phyloP scores from a whole-genome alignment of 2,329 filamentous ascomycete species.

The Monilinia fructicola region DNA sequence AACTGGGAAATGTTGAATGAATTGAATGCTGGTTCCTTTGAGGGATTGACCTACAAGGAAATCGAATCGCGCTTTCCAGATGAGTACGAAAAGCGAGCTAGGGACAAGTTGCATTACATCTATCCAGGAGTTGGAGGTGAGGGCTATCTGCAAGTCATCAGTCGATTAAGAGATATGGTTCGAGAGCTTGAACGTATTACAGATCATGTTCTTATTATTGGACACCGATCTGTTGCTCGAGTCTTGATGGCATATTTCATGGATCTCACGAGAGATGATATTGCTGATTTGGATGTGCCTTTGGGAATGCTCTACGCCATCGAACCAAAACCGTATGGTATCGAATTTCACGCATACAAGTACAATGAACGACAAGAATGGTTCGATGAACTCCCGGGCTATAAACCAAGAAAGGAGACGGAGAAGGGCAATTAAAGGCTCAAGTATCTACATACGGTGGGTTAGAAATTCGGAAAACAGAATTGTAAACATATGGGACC shows the following conservation, averaged over 20 bases:
- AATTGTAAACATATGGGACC: conserved; percentile 1
- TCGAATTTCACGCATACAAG: conserved; percentile 92
- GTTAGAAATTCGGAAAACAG: background rate
- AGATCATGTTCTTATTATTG: conserved; percentile 89
- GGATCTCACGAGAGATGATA: conserved; percentile 84
- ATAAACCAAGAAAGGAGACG: conserved; percentile 63
- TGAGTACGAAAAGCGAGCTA: conserved; percentile 76
- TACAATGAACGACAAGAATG: conserved; percentile 77
- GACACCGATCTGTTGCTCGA: conserved; percentile 86
- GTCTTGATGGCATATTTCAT: conserved; percentile 97
- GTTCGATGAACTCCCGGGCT: conserved; percentile 86
- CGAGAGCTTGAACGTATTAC: conserved; percentile 96
- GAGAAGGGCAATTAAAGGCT: conserved; percentile 34
- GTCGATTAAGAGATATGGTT: conserved; percentile 90
- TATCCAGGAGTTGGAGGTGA: conserved; percentile 96
- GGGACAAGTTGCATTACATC: conserved; percentile 91
- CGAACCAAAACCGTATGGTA: conserved; percentile 95
- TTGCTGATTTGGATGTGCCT: conserved; percentile 91
- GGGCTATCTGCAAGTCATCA: conserved; percentile 95
- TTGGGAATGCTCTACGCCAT: conserved; percentile 92
- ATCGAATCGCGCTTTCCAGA: conserved; percentile 77
- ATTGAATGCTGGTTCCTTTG: conserved; percentile 87
- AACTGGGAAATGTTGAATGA: conserved; percentile 98
- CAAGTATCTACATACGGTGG: background rate
- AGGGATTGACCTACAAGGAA: conserved; percentile 91